Evolutionary conservation across 768 basidiomycete genomes (phyloP).

Genomic region (Lentinula guzmanii): DNA sequence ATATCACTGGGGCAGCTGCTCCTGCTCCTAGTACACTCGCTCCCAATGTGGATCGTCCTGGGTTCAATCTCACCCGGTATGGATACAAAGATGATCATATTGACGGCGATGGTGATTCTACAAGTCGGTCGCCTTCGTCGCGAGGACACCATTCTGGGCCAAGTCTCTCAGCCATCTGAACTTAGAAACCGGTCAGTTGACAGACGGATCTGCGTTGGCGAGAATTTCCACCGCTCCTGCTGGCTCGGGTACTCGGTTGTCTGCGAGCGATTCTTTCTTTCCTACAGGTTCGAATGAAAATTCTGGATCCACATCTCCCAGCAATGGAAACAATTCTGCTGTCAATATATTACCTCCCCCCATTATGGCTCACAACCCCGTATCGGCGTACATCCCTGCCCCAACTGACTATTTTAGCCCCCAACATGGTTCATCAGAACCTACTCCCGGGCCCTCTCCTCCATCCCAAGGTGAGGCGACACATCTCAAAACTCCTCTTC

Average conservation of each 20-base stretch:
- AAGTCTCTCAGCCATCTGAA: neutral
- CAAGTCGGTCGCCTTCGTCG: neutral
- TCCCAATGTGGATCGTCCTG: conserved; percentile 56
- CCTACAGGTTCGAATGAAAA: neutral
- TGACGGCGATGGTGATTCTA: neutral
- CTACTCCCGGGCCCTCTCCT: neutral
- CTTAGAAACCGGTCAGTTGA: neutral
- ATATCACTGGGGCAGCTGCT: conserved; percentile 55
- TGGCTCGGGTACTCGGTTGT: neutral
- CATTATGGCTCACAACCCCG: neutral
- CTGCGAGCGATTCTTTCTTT: neutral
- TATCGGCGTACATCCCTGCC: conserved; percentile 1
- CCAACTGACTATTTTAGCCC: neutral
- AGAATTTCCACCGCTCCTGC: neutral
- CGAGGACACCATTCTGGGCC: conserved; percentile 1
- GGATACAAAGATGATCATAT: neutral
- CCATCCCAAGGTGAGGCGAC: neutral
- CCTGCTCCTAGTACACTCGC: conserved; percentile 41
- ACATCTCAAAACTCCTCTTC: neutral
- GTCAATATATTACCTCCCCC: neutral
- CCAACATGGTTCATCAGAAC: neutral
- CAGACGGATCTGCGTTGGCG: neutral
- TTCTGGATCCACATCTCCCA: neutral
- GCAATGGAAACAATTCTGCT: neutral
- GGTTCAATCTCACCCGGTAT: conserved; percentile 61